Evolutionary conservation across 1,284 basidiomycete genomes (phyloP).

Genomic region (Porodaedalea pini): DNA sequence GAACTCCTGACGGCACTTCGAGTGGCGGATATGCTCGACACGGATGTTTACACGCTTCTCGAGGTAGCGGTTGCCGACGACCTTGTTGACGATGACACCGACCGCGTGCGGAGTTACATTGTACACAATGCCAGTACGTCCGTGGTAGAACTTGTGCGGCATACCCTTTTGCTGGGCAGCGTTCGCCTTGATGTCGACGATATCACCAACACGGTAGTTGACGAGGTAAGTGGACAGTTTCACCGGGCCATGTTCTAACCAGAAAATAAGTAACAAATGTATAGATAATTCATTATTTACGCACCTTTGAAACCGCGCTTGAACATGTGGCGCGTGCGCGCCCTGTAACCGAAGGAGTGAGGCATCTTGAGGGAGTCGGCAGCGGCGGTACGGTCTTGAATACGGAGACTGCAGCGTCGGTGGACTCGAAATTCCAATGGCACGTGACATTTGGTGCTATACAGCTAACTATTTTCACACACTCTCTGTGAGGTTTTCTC

Average conservation of each 20-base stretch:
- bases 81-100: conserved; percentile 97
- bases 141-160: conserved; percentile 97
- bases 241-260: conserved; percentile 83
- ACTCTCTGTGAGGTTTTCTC: not conserved
- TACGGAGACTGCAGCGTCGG: not conserved
- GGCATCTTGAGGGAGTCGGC: conserved; percentile 79
- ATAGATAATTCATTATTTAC: conserved; percentile 26
- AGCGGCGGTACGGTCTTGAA: conserved; percentile 37
- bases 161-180: conserved; percentile 99
- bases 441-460: not conserved
- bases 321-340: conserved; percentile 99
- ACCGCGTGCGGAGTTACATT: conserved; percentile 95
- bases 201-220: conserved; percentile 94
- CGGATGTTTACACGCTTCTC: conserved; percentile 99
- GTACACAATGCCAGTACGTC: conserved; percentile 97
- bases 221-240: conserved; percentile 92
- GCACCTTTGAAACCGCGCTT: conserved; percentile 93
- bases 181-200: conserved; percentile 99
- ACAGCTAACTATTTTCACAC: conserved; percentile 5
- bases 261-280: conserved; percentile 15
- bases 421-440: conserved; percentile 9
- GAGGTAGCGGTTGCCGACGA: conserved; percentile 98
- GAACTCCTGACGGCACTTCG: conserved; percentile 98
- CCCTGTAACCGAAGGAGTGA: conserved; percentile 99
- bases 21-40: conserved; percentile 97